Conservation (phyloP, 2,329 filamentous ascomycete genomes). For the Colletotrichum sp. region DNA sequence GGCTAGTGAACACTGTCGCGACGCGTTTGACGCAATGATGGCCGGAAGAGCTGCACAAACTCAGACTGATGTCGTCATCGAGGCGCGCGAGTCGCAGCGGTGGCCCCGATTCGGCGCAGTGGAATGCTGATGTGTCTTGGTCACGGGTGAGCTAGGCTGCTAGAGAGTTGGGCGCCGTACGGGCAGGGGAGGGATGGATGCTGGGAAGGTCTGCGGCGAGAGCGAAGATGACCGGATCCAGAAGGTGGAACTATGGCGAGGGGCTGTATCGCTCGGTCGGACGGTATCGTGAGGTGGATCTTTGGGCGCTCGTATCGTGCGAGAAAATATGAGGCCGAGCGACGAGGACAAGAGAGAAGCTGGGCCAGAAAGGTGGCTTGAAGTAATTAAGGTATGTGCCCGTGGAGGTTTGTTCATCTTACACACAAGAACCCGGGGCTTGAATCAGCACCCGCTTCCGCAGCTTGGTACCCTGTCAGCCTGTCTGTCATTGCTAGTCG, state of each 20-base stretch:
- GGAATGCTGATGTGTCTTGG: constrained; percentile 8
- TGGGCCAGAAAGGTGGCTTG: neutral
- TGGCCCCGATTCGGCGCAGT: neutral
- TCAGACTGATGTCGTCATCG: constrained; percentile 19
- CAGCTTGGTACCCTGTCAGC: neutral
- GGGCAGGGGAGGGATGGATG: neutral
- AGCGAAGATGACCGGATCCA: neutral
- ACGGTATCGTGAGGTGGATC: neutral
- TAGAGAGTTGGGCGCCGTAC: neutral
- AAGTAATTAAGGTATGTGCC: neutral
- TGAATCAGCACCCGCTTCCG: neutral
- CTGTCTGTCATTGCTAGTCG: neutral
- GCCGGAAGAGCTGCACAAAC: neutral
- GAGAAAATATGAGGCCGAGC: neutral
- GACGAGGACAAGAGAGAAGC: neutral
- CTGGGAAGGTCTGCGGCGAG: neutral
- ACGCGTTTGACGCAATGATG: constrained; percentile 11
- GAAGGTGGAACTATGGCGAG: neutral
- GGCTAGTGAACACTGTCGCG: neutral
- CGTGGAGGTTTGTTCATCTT: neutral
- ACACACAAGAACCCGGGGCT: neutral
- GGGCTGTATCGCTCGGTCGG: neutral
- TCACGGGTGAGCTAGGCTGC: neutral
- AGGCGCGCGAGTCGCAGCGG: neutral
- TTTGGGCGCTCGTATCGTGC: neutral